Evolutionary conservation across 108 stramenopile genomes (phyloP).

Genomic region (Fistulifera solaris): DNA sequence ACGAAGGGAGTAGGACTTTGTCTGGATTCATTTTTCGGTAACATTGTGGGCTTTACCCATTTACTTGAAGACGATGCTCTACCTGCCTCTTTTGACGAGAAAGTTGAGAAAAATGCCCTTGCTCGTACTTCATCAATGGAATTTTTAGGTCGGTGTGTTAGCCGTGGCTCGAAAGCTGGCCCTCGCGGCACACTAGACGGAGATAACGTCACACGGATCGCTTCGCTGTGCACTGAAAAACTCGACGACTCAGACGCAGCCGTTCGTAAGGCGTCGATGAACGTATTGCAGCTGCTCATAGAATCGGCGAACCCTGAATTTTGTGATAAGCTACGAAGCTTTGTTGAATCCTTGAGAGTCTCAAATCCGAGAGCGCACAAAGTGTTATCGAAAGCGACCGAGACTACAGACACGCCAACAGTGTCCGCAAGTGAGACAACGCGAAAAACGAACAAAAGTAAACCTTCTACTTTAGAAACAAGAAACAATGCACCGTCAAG

Average conservation of each 20-base stretch:
- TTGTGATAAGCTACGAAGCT: conserved; percentile 10
- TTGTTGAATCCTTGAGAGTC: conserved; percentile 32
- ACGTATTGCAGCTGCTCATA: conserved; percentile 38
- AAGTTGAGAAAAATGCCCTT: conserved; percentile 71
- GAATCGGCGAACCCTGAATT: conserved; percentile 27
- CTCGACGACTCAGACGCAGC: conserved; percentile 68
- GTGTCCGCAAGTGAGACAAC: neutral
- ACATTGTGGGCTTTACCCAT: conserved; percentile 67
- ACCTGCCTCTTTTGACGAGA: conserved; percentile 52
- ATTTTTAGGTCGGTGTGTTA: conserved; percentile 60
- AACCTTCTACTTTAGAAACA: neutral
- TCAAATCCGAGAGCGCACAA: conserved; percentile 66
- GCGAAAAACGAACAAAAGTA: neutral
- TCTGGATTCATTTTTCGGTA: conserved; percentile 71
- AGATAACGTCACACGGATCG: conserved; percentile 23
- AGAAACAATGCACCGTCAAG: too few species aligned
- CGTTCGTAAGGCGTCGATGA: conserved; percentile 56
- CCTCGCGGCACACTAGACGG: conserved; percentile 35
- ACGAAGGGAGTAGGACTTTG: conserved; percentile 40
- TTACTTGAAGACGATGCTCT: conserved; percentile 64
- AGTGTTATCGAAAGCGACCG: conserved; percentile 18
- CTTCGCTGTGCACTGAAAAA: conserved; percentile 37
- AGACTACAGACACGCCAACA: neutral
- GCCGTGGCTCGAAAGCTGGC: conserved; percentile 31
- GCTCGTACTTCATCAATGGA: conserved; percentile 49